phyloP scores from a whole-genome alignment of 441 rosid species.

The Syzygium malaccense region DNA sequence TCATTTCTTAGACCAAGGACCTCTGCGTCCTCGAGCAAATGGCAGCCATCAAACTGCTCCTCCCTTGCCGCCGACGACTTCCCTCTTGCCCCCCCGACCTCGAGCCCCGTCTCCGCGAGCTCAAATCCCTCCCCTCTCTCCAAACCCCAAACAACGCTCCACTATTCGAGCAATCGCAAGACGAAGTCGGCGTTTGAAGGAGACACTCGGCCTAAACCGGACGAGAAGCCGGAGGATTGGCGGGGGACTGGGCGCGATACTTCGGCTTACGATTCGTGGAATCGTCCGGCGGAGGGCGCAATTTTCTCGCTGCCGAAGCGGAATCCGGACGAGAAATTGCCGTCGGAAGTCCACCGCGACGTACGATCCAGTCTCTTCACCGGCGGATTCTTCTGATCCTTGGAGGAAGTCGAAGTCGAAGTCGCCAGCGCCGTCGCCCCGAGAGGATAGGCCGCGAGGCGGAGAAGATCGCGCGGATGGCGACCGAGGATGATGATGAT shows the following conservation, averaged over 20 bases:
- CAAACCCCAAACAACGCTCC: neutral
- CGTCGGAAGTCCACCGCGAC: constrained; percentile 8
- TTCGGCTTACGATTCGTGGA: neutral
- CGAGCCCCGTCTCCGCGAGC: constrained; percentile 63
- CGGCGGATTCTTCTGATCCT: constrained; percentile 15
- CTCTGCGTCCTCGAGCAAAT: constrained; percentile 15
- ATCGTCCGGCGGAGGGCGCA: too few relatives aligned
- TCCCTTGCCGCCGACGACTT: constrained; percentile 16
- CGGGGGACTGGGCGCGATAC: too few relatives aligned
- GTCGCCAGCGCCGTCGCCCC: constrained; percentile 33
- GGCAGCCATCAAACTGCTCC: constrained; percentile 59
- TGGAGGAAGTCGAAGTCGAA: neutral
- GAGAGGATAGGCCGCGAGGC: constrained; percentile 30
- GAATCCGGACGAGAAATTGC: too few relatives aligned
- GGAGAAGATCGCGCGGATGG: constrained; percentile 29
- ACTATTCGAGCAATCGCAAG: constrained; percentile 5
- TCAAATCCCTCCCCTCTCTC: constrained; percentile 44
- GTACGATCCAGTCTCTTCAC: constrained; percentile 14
- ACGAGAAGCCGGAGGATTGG: too few relatives aligned
- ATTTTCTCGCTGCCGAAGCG: neutral
- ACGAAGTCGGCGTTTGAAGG: neutral
- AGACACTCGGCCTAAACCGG: neutral
- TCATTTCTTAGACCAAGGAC: too few relatives aligned
- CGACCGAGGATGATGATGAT: constrained; percentile 26
- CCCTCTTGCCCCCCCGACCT: constrained; percentile 59